Conservation (phyloP, 768 basidiomycete genomes). For the Udeniomyces megalosporus region DNA sequence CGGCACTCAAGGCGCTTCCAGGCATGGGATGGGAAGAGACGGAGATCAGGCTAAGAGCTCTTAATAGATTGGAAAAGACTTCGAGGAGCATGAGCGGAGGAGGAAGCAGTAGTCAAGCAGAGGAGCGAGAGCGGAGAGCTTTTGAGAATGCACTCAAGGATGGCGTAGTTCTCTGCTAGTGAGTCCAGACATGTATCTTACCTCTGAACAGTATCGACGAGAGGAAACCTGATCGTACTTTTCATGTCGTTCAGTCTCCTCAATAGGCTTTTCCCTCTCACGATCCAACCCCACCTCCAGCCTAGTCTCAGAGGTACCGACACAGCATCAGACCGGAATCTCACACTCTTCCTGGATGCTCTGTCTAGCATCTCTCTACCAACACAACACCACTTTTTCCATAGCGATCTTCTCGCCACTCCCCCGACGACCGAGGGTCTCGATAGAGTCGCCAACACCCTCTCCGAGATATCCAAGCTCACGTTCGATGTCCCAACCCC, state of each 20-base stretch:
- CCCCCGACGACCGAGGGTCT: background rate
- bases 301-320: background rate
- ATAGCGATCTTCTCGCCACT: background rate
- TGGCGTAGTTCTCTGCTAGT: constrained; percentile 12
- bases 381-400: background rate
- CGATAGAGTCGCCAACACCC: constrained; percentile 4
- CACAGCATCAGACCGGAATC: background rate
- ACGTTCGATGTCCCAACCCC: no score
- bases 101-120: background rate
- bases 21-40: constrained; percentile 7
- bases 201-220: background rate
- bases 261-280: constrained; percentile 8
- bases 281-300: constrained; percentile 5
- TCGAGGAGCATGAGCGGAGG: background rate
- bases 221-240: background rate
- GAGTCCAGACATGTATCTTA: background rate
- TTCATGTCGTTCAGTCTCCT: background rate
- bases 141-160: constrained; percentile 1
- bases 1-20: background rate
- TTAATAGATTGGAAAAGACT: background rate
- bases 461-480: constrained; percentile 3
- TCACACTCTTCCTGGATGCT: background rate
- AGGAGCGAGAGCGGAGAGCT: constrained; percentile 4
- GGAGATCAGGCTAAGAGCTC: background rate
- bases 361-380: background rate